Evolutionary conservation across 2,329 filamentous ascomycete species (phyloP), one percentile per base, ranked within the genome.

Genomic region (Hirsutella rhossiliensis): DNA sequence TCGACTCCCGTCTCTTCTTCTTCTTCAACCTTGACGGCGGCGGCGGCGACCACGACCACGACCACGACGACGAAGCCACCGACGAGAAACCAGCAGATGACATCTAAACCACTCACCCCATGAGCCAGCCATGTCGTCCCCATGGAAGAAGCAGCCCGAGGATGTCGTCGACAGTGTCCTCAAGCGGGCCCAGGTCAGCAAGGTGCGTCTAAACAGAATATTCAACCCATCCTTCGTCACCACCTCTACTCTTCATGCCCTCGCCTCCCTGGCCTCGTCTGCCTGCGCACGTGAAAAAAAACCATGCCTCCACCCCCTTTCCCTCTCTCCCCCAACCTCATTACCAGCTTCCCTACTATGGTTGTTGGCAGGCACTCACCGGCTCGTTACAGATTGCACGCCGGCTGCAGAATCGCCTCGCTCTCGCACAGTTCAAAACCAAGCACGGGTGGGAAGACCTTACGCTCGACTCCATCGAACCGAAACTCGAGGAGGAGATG

Each of bases 401-500:
- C 61, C 85, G 84, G 58, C 73, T 98, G 44, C 88, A 97, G 68
- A 88, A 94, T 69, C 87, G 90, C 50, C 80, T 98, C 47, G 90
- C 92, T 47, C 79, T 97, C 51, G 92, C 92, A 61, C 92, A 94
- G 65, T 92, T 96, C 76, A 97, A 97, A 69, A 88, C 92, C 53
- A 88, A 94, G 66, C 84, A 94, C 68, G 89, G 89, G 61, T 94
- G 88, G 82, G 84, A 96, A 65, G 86, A 92, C 63, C 76, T 94
- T 61, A 86, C 84, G 50, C 78, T 94, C 57, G 86, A 88, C 61
- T 81, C 74, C 48, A 87, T 95, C 66, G 87, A 94, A 65, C 87
- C 87, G 42, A 84, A 82, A 61, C 70, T 90, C 50, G 83, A 90
- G 59, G 78, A 88, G 59, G 78, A 90, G 65, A 73, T 89, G 60